Conservation (phyloP, 495 filamentous ascomycete species). For the Hyaloscypha hepaticicola region DNA sequence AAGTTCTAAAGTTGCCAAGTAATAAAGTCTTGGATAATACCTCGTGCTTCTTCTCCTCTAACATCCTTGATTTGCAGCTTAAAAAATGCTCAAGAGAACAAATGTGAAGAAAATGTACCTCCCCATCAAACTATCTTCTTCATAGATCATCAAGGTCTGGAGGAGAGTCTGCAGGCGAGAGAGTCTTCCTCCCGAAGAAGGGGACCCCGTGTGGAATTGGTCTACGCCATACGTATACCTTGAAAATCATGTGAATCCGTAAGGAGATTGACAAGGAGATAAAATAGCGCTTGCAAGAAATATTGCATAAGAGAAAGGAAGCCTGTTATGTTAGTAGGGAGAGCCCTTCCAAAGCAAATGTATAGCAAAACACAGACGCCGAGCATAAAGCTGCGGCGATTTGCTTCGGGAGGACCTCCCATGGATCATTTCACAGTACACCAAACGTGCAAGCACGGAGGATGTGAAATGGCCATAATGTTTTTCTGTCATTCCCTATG, state of each 20-base stretch:
- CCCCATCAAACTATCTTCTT: conserved; percentile 72
- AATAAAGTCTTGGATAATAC: neutral
- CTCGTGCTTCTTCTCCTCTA: too few relatives aligned
- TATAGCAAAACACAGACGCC: conserved; percentile 30
- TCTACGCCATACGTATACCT: conserved; percentile 81
- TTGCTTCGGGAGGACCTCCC: conserved; percentile 61
- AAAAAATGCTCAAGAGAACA: neutral
- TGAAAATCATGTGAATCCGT: conserved; percentile 58
- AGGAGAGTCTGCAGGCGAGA: conserved; percentile 71
- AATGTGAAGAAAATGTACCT: conserved; percentile 49
- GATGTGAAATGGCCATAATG: conserved; percentile 62
- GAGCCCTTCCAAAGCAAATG: conserved; percentile 28
- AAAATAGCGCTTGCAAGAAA: conserved; percentile 50
- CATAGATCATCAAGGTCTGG: conserved; percentile 45
- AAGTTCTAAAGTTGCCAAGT: conserved; percentile 25
- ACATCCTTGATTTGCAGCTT: neutral
- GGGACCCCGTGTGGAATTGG: conserved; percentile 42
- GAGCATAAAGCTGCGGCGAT: conserved; percentile 21
- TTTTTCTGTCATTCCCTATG: conserved; percentile 42
- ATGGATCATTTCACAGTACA: conserved; percentile 60
- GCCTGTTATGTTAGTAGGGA: conserved; percentile 25
- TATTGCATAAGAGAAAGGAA: neutral
- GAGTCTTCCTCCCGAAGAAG: conserved; percentile 26
- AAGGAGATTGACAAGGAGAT: conserved; percentile 68
- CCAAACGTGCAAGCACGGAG: conserved; percentile 40